Percentiles rank a stretch among this genome's conserved stretches.
These are phyloP conservation scores for Phytopythium delawarense DNA, from an alignment of 352 stramenopile species.

Conservation along the genomic window DNA sequence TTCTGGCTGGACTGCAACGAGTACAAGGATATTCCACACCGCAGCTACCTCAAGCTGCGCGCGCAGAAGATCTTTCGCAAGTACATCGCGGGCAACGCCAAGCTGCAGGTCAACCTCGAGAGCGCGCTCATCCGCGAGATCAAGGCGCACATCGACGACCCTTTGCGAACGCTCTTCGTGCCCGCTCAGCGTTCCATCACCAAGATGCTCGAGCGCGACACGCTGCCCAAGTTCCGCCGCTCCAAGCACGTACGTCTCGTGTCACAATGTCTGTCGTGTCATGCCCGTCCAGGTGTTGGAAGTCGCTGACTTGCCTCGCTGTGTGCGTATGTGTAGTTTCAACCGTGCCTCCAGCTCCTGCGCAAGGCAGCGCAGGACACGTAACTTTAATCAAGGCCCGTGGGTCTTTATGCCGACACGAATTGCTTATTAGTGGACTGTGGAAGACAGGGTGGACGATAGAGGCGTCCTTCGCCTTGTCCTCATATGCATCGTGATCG, in stretches of 20 bases:
- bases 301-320: not conserved
- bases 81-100: slow-evolving; percentile 60
- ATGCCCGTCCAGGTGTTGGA: not conserved
- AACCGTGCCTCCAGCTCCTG: slow-evolving; percentile 35
- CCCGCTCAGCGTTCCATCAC: slow-evolving; percentile 59
- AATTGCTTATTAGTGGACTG: too few relatives aligned
- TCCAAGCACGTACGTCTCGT: slow-evolving; percentile 52
- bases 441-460: too few relatives aligned
- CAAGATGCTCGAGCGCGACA: slow-evolving; percentile 75
- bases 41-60: slow-evolving; percentile 67
- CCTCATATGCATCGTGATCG: too few relatives aligned
- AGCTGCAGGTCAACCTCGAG: slow-evolving; percentile 72
- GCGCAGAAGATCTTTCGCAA: slow-evolving; percentile 80
- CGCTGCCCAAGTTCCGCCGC: slow-evolving; percentile 62
- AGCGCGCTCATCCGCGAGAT: slow-evolving; percentile 53
- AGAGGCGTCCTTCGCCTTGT: too few relatives aligned
- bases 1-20: slow-evolving; percentile 84
- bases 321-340: slow-evolving; percentile 19
- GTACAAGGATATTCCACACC: slow-evolving; percentile 74
- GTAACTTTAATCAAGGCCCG: not conserved
- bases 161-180: slow-evolving; percentile 53
- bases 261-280: not conserved
- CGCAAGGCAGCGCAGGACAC: slow-evolving; percentile 11
- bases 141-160: slow-evolving; percentile 47
- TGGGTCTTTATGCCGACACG: too few relatives aligned